Conservation (phyloP, 2,329 filamentous ascomycete genomes). For the Curvularia lunata region DNA sequence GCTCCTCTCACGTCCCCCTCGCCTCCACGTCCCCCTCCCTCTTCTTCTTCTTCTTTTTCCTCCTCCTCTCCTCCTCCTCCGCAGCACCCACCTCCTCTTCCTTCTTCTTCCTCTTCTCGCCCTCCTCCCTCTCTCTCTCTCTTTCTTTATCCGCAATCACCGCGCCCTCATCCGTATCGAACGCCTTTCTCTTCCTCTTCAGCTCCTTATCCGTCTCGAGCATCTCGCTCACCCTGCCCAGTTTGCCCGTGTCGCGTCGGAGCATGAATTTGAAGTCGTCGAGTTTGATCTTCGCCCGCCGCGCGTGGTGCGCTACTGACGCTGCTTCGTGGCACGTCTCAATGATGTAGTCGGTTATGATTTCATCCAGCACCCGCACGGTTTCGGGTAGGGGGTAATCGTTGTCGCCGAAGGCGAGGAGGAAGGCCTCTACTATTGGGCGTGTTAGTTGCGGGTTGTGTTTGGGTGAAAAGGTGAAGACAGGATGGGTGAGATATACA, state of each 20-base stretch:
- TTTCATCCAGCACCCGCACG: constrained; percentile 87
- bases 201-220: constrained; percentile 87
- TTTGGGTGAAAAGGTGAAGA: neutral
- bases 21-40: constrained; percentile 26
- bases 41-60: constrained; percentile 25
- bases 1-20: constrained; percentile 23
- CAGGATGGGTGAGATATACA: constrained; percentile 41
- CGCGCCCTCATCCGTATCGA: constrained; percentile 70
- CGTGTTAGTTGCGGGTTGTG: too few species aligned
- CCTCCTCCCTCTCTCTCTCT: constrained; percentile 14
- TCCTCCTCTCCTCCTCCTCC: constrained; percentile 22
- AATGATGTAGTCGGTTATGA: constrained; percentile 91
- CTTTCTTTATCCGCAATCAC: constrained; percentile 53
- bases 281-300: constrained; percentile 95
- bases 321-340: constrained; percentile 91
- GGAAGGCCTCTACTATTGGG: constrained; percentile 69
- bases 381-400: constrained; percentile 81
- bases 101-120: constrained; percentile 18
- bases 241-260: constrained; percentile 79
- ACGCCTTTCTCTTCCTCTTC: constrained; percentile 79
- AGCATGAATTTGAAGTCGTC: constrained; percentile 97
- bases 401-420: constrained; percentile 82
- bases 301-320: constrained; percentile 80
- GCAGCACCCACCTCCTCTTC: constrained; percentile 5
- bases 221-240: constrained; percentile 89